These are phyloP conservation scores for Orbilia javanica DNA, from an alignment of 2,329 filamentous ascomycete species.

Conservation along the genomic window DNA sequence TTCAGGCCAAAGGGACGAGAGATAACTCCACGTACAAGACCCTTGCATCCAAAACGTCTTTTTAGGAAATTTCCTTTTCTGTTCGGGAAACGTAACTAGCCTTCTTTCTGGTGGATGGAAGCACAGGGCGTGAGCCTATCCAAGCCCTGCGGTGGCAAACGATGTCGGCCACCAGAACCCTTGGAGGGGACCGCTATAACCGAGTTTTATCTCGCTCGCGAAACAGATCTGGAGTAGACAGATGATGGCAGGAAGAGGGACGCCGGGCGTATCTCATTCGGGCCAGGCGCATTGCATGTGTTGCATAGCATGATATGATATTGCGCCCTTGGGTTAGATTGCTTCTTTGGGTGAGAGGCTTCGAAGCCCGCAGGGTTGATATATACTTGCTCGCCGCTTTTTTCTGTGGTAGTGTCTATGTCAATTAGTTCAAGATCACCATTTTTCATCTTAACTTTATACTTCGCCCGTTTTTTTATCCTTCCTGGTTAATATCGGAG, in stretches of 20 bases:
- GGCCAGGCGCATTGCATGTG: slow-evolving; percentile 35
- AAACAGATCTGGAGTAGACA: slow-evolving; percentile 26
- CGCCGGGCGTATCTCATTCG: slow-evolving; percentile 11
- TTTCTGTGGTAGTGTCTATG: background rate
- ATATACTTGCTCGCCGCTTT: slow-evolving; percentile 20
- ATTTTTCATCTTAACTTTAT: slow-evolving; percentile 3
- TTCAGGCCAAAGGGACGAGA: slow-evolving; percentile 25
- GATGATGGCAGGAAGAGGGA: slow-evolving; percentile 27
- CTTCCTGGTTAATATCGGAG: slow-evolving; percentile 11
- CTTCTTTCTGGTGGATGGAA: background rate
- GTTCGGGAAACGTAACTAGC: slow-evolving; percentile 6
- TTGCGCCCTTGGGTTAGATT: slow-evolving; percentile 6
- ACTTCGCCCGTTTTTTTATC: background rate
- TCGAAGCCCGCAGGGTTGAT: slow-evolving; percentile 13
- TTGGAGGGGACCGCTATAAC: slow-evolving; percentile 27
- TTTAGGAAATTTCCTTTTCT: slow-evolving; percentile 45
- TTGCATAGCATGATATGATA: slow-evolving; percentile 23
- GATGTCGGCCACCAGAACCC: slow-evolving; percentile 28
- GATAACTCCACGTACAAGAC: slow-evolving; percentile 5
- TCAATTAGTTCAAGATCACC: slow-evolving; percentile 1
- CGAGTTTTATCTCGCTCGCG: background rate
- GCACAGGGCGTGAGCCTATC: slow-evolving; percentile 30
- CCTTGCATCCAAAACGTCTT: slow-evolving; percentile 20
- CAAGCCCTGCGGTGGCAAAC: slow-evolving; percentile 38
- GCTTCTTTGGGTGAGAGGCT: slow-evolving; percentile 11